Evolutionary conservation across 345 rosid species (phyloP), one percentile per base, ranked within the genome.

Genomic region (Dimocarpus longan): DNA sequence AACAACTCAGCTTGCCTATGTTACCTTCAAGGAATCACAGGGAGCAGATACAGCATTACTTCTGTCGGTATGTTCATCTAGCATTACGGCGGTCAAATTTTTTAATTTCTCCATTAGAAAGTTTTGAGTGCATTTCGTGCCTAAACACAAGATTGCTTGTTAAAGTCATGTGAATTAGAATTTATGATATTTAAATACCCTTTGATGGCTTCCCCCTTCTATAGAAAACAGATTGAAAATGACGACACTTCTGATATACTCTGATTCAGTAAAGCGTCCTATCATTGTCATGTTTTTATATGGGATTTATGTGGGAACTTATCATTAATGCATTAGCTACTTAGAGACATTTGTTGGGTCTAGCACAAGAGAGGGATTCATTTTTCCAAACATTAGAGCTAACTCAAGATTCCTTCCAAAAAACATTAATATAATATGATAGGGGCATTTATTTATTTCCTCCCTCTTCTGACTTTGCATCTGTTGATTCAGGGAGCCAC

Each of bases 41-140:
- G 89, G 81, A 40, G 90, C 90, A 22, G 92, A 89, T 56, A 89
- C 86, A 4, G 92, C 92, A 13, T 67, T 80, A 24, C 89, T 89
- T 21, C 84, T 87, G 39, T 83, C 90, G n/a, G 92, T 89, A 78
- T n/a, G 86, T 77, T 22, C 28, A 39, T 80, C 46, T 10, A 39
- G 4, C 44, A 43, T 26, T n/a, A 32, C 54, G 5, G 10, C 70
- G 13, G 12, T 62, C 40, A 19, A 28, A 57, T 10, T 40, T 28
- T 46, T 52, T 5, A 19, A 6, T 32, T 24, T 24, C 42, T 37
- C 21, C 18, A 10, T 57, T 42, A 56, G 65, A 59, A 28, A 24
- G 22, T 12, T 43, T 44, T 28, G 11, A 43, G 11, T 22, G 10
- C 77, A 12, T 60, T 43, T 44, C 1, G 76, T 66, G 12, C 28